Base-by-base conservation (phyloP, 805 yeast genomes). In the Lipomyces kockii region DNA sequence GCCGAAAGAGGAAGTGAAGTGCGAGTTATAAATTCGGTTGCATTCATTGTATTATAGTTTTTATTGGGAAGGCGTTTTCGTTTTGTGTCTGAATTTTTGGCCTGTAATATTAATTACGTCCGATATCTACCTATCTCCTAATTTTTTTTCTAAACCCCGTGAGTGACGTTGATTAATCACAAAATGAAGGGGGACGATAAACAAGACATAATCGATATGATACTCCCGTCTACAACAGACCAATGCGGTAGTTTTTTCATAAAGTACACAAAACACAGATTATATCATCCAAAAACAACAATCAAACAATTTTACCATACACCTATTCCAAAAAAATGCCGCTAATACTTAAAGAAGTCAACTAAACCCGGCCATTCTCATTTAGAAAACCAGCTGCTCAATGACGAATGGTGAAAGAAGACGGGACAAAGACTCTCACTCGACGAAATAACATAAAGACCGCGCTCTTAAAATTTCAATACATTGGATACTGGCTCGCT, bases 401-500 rank as follows among this genome's bases (percentile, higher is more conserved):
- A 20, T 22, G 29, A 39, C 11, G 52, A 14, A 59, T 20, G 17
- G 35, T 12, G n/a, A n/a, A 35, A 22, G 29, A 25, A 43, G 34
- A 46, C 52, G 34, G 34, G n/a, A 14, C 34, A 25, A 58, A 35
- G 51, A 22, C 12, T 20, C 25, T 17, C n/a, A n/a, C 27, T 43
- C 27, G 46, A 62, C 22, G 35, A 62, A 25, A 62, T 49, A 27
- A 63, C 7, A 52, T 52, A 9, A 14, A 8, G 32, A 39, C 54
- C 6, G 20, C 49, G 35, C 20, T 43, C 29, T 58, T 61, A 68
- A 59, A 68, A 68, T 62, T 69, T 66, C 57, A 69, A 56, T 17
- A 69, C 72, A 52, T 59, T 69, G 49, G 72, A 69, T 60, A 69
- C 72, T 61, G 72, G 72, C 71, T 69, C 72, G 56, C 67, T 66